Base-by-base conservation (phyloP, 805 yeast genomes). In the Wickerhamiella cacticola region DNA sequence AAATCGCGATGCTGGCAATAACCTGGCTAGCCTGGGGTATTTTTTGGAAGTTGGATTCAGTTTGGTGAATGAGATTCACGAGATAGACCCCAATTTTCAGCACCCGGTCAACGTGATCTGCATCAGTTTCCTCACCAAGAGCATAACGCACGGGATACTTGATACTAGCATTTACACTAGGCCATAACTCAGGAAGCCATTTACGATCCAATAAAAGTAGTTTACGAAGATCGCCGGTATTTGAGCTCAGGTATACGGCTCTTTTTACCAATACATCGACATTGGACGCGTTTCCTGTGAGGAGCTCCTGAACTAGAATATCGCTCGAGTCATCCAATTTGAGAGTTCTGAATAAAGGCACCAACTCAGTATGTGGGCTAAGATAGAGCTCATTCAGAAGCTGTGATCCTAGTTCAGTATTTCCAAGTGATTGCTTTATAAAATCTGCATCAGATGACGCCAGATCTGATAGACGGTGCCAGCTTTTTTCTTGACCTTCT, bases 401-500 rank as follows among this genome's bases (percentile, higher is more conserved):
- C 12, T 21, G 16, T 22, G 42, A 23, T 28, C 31, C 42, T 4
- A 39, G 29, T 3, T 39, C 42, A 3, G 42, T 39, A 3, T 39
- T 22, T 13, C 16, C 13, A 9, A 43, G 39, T 12, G 46, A 9
- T 2, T 23, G 18, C 38, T 33, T 39, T n/a, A 43, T 22, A 33
- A 43, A 43, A 5, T 15, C 16, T 3, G 39, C 33, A 16, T 43
- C 39, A 10, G 15, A 33, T 5, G 53, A 50, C 12, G 48, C 39
- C 24, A 54, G 16, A 3, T 25, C 40, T 25, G 24, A 10, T 1
- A 41, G 28, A 3, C 38, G 28, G 0, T 36, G 48, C 16, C 33
- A 21, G 28, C 36, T 22, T 9, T 16, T 12, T 9, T 12, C 18
- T 1, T 43, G 47, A 12, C 50, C 44, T 10, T 41, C 39, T 1